These are phyloP conservation scores for Alternaria sp. DNA, from an alignment of 2,329 filamentous ascomycete species.

Conservation along the genomic window DNA sequence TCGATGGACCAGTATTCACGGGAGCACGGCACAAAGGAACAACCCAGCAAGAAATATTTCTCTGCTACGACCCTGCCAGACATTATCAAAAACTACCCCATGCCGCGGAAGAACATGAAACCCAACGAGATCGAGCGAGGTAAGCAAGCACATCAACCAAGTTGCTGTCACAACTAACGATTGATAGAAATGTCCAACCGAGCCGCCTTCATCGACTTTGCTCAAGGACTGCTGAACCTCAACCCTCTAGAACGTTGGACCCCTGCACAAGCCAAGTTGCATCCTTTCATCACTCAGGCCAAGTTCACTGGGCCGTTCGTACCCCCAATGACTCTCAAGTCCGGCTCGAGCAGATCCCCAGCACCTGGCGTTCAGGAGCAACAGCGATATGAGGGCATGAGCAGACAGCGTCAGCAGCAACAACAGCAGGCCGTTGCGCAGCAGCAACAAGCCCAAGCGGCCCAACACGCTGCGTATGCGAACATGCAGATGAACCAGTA, in stretches of 20 bases:
- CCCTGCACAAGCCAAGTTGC: conserved; percentile 94
- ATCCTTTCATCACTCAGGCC: conserved; percentile 98
- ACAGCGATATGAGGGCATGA: conserved; percentile 90
- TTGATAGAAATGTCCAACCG: conserved; percentile 94
- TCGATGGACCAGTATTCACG: conserved; percentile 97
- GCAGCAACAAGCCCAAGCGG: conserved; percentile 61
- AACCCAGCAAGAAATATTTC: conserved; percentile 99
- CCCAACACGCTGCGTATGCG: conserved; percentile 72
- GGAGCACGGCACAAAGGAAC: conserved; percentile 95
- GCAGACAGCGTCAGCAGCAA: conserved; percentile 83
- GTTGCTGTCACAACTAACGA: conserved; percentile 20
- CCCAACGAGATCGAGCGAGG: conserved; percentile 94
- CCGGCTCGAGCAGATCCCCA: conserved; percentile 84
- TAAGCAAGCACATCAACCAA: conserved; percentile 54
- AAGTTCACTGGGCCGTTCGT: conserved; percentile 97
- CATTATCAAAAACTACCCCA: conserved; percentile 96
- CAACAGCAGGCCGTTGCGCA: conserved; percentile 62
- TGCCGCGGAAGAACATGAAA: conserved; percentile 99
- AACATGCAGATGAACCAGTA: conserved; percentile 67
- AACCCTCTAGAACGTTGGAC: conserved; percentile 98
- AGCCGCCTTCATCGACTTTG: conserved; percentile 97
- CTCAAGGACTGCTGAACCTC: conserved; percentile 88
- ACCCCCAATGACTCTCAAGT: conserved; percentile 94
- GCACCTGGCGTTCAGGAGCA: conserved; percentile 95
- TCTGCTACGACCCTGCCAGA: conserved; percentile 92